Evolutionary conservation across 768 basidiomycete genomes (phyloP), one percentile per base, ranked within the genome.

Genomic region (Crepidotus variabilis): DNA sequence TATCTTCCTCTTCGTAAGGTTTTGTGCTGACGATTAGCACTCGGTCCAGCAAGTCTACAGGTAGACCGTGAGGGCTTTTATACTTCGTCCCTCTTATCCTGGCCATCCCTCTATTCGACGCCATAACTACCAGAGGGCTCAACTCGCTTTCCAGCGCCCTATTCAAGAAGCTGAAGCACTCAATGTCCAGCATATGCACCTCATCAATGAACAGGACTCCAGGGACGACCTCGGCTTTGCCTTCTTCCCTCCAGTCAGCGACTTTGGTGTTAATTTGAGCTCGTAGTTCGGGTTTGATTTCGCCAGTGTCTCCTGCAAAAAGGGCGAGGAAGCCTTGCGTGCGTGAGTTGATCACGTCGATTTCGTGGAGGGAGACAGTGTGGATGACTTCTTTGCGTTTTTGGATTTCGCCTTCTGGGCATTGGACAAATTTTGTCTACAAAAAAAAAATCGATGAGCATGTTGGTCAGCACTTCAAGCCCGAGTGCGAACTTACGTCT

Each of bases 171-270:
- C 95, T 97, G 78, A 98, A 98, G 68, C 96, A 98, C 70, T 98
- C 96, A 60, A 99, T 98, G 71, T 99, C 96, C 61, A 99, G 86
- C 96, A 99, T 99, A 78, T 98, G 96, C 11, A 98, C 96, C 74
- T 98, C 96, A 72, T 98, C 96, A 63, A 98, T 97, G 78, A 98
- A 98, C 11, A 97, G 78, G n/a, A 97, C 96, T 2, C 96, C 96
- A 35, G 96, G 96, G 2, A 98, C 90, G 56, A 98, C 93, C 69
- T 94, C 94, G 1, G 96, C 96, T 72, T 98, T 99, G 58, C 96
- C 95, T 75, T 98, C 96, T 73, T 99, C 96, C 55, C 94, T 78
- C 96, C 96, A 99, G 67, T 98, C 96, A 2, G 87, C 88, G 3
- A 99, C 94, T 70, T 98, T 98, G 48, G 88, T 84, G 71, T 99